Conservation (phyloP, 257 asterid genomes). For the Solanum rostratum region DNA sequence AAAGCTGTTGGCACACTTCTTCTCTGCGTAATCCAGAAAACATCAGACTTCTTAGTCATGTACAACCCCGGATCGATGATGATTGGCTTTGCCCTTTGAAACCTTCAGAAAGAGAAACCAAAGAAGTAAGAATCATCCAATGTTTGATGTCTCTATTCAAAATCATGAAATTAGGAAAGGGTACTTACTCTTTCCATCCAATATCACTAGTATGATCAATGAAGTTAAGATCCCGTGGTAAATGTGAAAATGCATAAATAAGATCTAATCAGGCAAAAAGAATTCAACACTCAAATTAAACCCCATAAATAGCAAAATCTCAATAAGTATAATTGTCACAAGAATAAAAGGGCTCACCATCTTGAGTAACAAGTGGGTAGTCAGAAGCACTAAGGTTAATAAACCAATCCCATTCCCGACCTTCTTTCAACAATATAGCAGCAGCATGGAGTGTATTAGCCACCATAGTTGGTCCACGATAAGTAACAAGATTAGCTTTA, state of each 20-base stretch:
- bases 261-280: constrained; percentile 42
- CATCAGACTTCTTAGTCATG: constrained; percentile 67
- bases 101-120: constrained; percentile 24
- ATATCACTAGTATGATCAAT: constrained; percentile 24
- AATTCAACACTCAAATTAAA: not conserved
- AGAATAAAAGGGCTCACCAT: not conserved
- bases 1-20: constrained; percentile 23
- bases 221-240: constrained; percentile 87
- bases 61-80: constrained; percentile 89
- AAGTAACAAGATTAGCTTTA: constrained; percentile 82
- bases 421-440: constrained; percentile 72
- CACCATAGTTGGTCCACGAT: constrained; percentile 98
- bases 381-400: not conserved
- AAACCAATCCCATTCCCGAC: constrained; percentile 26
- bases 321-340: not conserved
- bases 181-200: constrained; percentile 95
- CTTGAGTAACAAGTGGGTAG: constrained; percentile 1
- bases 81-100: constrained; percentile 82
- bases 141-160: not conserved
- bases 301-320: not conserved
- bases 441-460: constrained; percentile 87
- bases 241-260: constrained; percentile 64
- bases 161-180: not conserved
- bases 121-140: not conserved
- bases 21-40: constrained; percentile 85